These are phyloP conservation scores for Fraxinus pennsylvanica DNA, from an alignment of 257 asterid genomes.

Conservation along the genomic window DNA sequence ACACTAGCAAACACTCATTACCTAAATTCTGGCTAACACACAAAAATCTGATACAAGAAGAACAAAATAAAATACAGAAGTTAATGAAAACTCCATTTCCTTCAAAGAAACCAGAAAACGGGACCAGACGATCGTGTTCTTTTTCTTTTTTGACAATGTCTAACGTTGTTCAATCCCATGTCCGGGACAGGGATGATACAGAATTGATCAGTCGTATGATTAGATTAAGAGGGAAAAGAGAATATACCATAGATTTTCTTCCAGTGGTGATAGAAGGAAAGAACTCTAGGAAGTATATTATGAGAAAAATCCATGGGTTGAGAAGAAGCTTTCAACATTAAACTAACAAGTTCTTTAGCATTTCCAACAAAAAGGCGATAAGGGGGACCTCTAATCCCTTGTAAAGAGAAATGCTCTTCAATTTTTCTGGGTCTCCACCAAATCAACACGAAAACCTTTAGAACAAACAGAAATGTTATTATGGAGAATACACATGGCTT, in stretches of 20 bases:
- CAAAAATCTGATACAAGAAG: constrained; percentile 1
- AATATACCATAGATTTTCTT: constrained; percentile 72
- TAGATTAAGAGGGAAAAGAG: background rate
- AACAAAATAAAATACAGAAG: constrained; percentile 13
- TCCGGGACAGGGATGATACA: too few species aligned
- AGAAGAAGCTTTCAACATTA: constrained; percentile 58
- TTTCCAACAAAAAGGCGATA: constrained; percentile 73
- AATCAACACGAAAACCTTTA: constrained; percentile 44
- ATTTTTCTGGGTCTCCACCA: constrained; percentile 81
- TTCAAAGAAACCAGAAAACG: too few species aligned
- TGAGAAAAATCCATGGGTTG: constrained; percentile 71
- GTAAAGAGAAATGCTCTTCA: constrained; percentile 55
- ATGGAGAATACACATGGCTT: constrained; percentile 21
- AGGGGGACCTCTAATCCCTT: constrained; percentile 80
- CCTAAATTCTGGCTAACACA: constrained; percentile 18
- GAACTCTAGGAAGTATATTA: constrained; percentile 84
- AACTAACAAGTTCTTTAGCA: constrained; percentile 68
- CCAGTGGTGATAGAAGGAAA: constrained; percentile 90
- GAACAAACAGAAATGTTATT: constrained; percentile 17
- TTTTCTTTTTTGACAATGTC: background rate
- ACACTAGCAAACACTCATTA: constrained; percentile 44
- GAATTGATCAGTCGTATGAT: too few species aligned
- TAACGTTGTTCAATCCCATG: background rate
- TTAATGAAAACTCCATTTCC: constrained; percentile 2
- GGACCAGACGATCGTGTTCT: background rate